Evolutionary conservation across 2,329 filamentous ascomycete species (phyloP), one percentile per base, ranked within the genome.

Genomic region (Epicoccum sorghinum): DNA sequence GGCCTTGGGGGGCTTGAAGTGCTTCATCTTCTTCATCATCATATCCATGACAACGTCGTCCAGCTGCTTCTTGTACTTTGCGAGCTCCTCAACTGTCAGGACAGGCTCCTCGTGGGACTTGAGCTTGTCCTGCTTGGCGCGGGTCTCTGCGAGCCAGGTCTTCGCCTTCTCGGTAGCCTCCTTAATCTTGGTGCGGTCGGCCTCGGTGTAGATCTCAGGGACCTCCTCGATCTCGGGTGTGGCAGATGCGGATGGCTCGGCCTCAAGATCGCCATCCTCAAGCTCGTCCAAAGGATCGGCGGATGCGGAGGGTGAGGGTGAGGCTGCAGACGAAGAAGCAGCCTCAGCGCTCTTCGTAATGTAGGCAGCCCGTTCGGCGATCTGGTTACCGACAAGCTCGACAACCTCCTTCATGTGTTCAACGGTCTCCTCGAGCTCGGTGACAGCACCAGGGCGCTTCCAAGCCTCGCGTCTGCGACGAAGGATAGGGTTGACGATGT

Each of bases 401-500:
- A 92, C 79, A 64, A 96, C 86, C n/a, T 83, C 82, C 55, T 86
- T 83, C 3, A 90, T 88, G 69, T 88, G 84, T 52, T 87, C 82
- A 41, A 98, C 79, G n/a, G 86, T 82, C 3, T 88, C 84, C 72
- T 89, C 83, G 30, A 98, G 78, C 5, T 79, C 73, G 47, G 86
- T 79, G 44, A 97, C 71, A 24, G 89, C 82, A 52, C 85, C 85
- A 1, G 92, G 92, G 25, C 93, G 86, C 70, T 86, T 83, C 10
- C 80, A 77, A 2, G 85, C 81, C 73, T 99, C 93, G 13, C 88
- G 82, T 42, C 88, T 86, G 55, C 95, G 86, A 69, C 83, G 86
- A 63, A 91, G 82, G 24, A 96, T 86, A 1, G 93, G 93, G 29
- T 85, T 80, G 47, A 93, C 89, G 41, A 97, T 84, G 47, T 86